phyloP scores from a whole-genome alignment of 2,329 filamentous ascomycete genomes.

The Monilinia fructicola region DNA sequence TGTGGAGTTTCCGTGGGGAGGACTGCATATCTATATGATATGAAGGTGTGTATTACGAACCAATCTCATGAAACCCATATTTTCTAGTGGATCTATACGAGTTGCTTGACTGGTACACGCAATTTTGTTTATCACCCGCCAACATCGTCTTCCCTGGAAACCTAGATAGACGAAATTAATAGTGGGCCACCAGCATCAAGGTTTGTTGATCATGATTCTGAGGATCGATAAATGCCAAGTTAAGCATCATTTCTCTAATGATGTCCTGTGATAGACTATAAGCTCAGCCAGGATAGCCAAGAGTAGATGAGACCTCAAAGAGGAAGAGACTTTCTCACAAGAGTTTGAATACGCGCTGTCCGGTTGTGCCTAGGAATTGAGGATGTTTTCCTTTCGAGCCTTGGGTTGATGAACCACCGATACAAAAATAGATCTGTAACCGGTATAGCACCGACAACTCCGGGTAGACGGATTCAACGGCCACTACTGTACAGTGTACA shows the following conservation, averaged over 20 bases:
- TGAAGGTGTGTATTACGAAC: not conserved
- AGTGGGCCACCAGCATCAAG: not conserved
- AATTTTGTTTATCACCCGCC: not conserved
- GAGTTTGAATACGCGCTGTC: not conserved
- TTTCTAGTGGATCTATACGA: constrained; percentile 4
- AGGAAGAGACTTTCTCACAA: not conserved
- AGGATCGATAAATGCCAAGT: not conserved
- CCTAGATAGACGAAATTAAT: constrained; percentile 4
- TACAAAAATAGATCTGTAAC: not conserved
- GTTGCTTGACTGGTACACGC: not conserved
- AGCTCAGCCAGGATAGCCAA: not conserved
- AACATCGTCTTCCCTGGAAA: not conserved
- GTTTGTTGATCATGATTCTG: not conserved
- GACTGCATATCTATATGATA: not conserved
- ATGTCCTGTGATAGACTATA: not conserved
- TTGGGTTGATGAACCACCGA: not conserved
- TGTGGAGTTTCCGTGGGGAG: not conserved
- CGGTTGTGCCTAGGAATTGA: not conserved
- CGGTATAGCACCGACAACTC: not conserved
- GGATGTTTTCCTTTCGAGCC: not conserved
- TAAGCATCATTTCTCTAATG: not conserved
- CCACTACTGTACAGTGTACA: not conserved
- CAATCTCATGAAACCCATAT: not conserved
- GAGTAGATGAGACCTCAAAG: not conserved
- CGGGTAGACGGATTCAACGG: not conserved